These are phyloP conservation scores for Tetraselmis striata DNA, from an alignment of 139 green algal species.

Conservation along the genomic window DNA sequence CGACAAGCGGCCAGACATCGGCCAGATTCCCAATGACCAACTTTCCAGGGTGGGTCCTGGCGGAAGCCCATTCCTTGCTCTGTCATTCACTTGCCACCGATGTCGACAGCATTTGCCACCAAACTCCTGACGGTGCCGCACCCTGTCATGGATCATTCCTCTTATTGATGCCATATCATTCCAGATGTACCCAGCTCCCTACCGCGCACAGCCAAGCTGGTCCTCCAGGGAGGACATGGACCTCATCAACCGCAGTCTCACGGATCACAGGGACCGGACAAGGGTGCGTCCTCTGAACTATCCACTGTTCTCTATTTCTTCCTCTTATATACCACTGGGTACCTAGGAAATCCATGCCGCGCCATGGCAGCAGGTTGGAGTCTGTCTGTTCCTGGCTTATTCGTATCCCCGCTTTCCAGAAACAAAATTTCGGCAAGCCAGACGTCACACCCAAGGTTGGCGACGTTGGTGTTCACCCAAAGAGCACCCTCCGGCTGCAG, in stretches of 20 bases:
- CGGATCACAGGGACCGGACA: background rate
- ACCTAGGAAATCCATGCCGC: too few relatives aligned
- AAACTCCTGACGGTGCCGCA: too few relatives aligned
- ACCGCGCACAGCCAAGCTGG: background rate
- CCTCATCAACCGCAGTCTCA: background rate
- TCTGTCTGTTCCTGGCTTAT: too few relatives aligned
- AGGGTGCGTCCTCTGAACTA: background rate
- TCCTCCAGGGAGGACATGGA: background rate
- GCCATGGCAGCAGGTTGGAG: too few relatives aligned
- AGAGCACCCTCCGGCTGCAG: background rate
- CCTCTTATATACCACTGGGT: too few relatives aligned
- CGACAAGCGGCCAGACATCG: background rate
- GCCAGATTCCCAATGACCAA: background rate
- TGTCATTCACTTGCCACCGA: too few relatives aligned
- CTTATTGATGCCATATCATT: too few relatives aligned
- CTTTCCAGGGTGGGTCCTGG: too few relatives aligned
- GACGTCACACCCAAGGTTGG: background rate
- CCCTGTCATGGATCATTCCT: too few relatives aligned
- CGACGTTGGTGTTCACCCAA: background rate
- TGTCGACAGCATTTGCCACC: too few relatives aligned
- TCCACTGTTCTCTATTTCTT: background rate
- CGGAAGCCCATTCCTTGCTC: too few relatives aligned
- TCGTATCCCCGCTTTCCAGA: background rate
- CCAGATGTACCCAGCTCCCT: background rate
- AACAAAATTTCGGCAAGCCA: background rate